A percentile compares a stretch with the other conserved stretches of the same genome.
Evolutionary conservation across 2,329 filamentous ascomycete species (phyloP).

Genomic region (Waltergamsia citrina): DNA sequence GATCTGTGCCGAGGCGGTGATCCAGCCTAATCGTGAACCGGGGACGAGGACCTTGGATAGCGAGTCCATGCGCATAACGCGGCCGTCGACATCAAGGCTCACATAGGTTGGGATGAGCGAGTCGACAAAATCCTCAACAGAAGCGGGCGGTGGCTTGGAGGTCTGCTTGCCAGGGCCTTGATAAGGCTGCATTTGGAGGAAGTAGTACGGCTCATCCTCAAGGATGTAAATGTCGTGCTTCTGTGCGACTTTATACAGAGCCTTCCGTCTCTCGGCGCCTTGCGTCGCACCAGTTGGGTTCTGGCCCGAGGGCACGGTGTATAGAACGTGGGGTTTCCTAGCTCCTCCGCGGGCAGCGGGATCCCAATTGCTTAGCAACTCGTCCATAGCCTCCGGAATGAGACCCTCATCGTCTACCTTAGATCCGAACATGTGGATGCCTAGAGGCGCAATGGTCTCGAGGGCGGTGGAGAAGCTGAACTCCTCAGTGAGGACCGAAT

Average conservation of each 20-base stretch:
- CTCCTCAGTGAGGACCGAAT: conserved; percentile 77
- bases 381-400: conserved; percentile 40
- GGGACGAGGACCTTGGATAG: conserved; percentile 89
- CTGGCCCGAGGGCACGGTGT: conserved; percentile 66
- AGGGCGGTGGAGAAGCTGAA: conserved; percentile 77
- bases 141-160: conserved; percentile 44
- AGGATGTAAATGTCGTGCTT: conserved; percentile 82
- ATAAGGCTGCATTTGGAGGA: conserved; percentile 79
- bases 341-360: conserved; percentile 28
- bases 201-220: conserved; percentile 94
- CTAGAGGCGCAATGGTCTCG: conserved; percentile 46
- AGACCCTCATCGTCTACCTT: conserved; percentile 44
- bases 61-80: conserved; percentile 83
- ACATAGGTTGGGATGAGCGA: conserved; percentile 56
- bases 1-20: conserved; percentile 79
- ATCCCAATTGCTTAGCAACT: conserved; percentile 41
- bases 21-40: conserved; percentile 76
- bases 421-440: conserved; percentile 40
- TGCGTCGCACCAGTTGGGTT: conserved; percentile 88
- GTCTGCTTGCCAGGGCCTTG: conserved; percentile 34
- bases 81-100: conserved; percentile 75
- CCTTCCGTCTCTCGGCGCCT: conserved; percentile 53
- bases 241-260: conserved; percentile 68
- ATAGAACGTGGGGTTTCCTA: conserved; percentile 44
- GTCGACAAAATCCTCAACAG: conserved; percentile 63